Percentiles rank a stretch among this genome's conserved stretches.
These are phyloP conservation scores for Phaffomyces antillensis DNA, from an alignment of 805 yeast genomes.

Conservation along the genomic window DNA sequence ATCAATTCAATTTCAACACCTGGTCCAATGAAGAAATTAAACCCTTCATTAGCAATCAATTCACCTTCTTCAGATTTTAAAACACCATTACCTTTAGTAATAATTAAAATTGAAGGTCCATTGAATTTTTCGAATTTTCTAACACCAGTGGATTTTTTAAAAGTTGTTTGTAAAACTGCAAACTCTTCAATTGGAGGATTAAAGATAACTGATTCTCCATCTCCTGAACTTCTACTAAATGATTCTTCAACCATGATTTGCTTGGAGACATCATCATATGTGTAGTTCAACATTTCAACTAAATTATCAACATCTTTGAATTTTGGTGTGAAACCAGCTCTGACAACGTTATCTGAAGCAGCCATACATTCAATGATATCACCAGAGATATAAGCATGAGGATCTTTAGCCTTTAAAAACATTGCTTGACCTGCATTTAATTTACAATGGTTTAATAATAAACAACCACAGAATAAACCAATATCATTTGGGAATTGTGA, in stretches of 20 bases:
- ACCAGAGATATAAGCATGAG: conserved; percentile 96
- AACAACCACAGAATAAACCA: conserved; percentile 93
- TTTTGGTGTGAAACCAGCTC: conserved; percentile 99
- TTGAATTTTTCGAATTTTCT: conserved; percentile 55
- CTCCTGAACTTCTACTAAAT: conserved; percentile 51
- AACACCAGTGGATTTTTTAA: conserved; percentile 40
- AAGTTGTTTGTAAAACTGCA: conserved; percentile 79
- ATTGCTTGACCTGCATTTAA: conserved; percentile 90
- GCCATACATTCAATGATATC: conserved; percentile 99
- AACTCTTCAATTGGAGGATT: conserved; percentile 98
- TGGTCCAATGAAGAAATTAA: conserved; percentile 81
- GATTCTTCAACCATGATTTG: conserved; percentile 75
- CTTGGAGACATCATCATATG: conserved; percentile 81
- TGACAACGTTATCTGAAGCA: conserved; percentile 94
- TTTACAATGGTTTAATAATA: conserved; percentile 81
- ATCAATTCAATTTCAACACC: conserved; percentile 54
- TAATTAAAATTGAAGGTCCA: conserved; percentile 86
- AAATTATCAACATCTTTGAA: conserved; percentile 91
- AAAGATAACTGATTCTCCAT: conserved; percentile 60
- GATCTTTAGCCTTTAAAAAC: conserved; percentile 94
- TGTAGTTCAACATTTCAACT: conserved; percentile 86
- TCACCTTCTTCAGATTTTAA: conserved; percentile 36
- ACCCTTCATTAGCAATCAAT: conserved; percentile 58
- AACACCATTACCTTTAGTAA: conserved; percentile 74
- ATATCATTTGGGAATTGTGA: conserved; percentile 89